These are phyloP conservation scores for Periconia sp. DNA, from an alignment of 2,329 filamentous ascomycete species.

Conservation along the genomic window DNA sequence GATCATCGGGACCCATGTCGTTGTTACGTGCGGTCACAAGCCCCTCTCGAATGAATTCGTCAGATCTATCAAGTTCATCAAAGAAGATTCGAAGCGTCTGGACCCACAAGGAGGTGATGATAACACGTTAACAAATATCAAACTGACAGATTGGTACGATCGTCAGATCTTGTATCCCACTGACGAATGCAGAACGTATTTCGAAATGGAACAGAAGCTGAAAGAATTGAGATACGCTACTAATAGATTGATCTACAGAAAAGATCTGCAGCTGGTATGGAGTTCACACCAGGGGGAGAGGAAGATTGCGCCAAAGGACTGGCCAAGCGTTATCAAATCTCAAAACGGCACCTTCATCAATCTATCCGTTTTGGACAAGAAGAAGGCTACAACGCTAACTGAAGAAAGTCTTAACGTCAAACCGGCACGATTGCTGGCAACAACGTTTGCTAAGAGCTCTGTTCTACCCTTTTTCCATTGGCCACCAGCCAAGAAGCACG, in stretches of 20 bases:
- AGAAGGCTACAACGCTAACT: conserved; percentile 4
- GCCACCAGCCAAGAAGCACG: conserved; percentile 14
- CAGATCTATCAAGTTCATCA: conserved; percentile 29
- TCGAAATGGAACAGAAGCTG: conserved; percentile 36
- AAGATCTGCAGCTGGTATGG: conserved; percentile 5
- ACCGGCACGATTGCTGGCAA: not conserved
- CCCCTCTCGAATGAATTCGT: conserved; percentile 25
- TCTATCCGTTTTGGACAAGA: conserved; percentile 12
- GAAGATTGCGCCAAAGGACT: conserved; percentile 23
- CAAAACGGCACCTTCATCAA: conserved; percentile 29
- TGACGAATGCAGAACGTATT: conserved; percentile 31
- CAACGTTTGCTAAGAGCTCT: not conserved
- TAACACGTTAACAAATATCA: conserved; percentile 18
- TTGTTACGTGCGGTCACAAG: conserved; percentile 34
- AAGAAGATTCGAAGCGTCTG: conserved; percentile 23
- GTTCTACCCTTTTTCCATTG: conserved; percentile 38
- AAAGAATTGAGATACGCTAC: conserved; percentile 18
- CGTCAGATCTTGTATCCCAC: conserved; percentile 25
- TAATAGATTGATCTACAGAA: not conserved
- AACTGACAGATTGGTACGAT: conserved; percentile 26
- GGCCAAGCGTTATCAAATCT: conserved; percentile 23
- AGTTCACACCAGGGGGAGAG: conserved; percentile 1
- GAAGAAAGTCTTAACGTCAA: not conserved
- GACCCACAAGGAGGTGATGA: conserved; percentile 2
- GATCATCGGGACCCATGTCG: conserved; percentile 27